These are phyloP conservation scores for Wickerhamiella cacticola DNA, from an alignment of 805 yeast species.

Conservation along the genomic window DNA sequence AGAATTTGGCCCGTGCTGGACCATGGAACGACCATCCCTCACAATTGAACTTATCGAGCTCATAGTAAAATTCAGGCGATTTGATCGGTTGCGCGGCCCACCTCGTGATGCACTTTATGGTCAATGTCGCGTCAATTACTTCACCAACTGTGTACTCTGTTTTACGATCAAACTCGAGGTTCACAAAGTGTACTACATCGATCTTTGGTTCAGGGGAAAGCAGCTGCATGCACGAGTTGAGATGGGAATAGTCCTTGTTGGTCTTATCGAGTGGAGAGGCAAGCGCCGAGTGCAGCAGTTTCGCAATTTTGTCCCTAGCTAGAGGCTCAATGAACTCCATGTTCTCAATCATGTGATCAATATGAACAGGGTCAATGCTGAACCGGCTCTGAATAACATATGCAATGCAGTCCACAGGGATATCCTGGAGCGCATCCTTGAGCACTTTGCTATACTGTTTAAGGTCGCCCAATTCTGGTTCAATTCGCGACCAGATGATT, in stretches of 20 bases:
- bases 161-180: conserved; percentile 28
- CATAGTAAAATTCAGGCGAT: conserved; percentile 34
- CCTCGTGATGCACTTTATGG: conserved; percentile 34
- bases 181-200: conserved; percentile 48
- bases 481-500: conserved; percentile 17
- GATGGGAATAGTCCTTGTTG: conserved; percentile 7
- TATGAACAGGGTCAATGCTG: conserved; percentile 12
- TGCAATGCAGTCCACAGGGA: conserved; percentile 15
- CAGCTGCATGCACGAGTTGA: conserved; percentile 32
- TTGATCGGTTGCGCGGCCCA: conserved; percentile 31
- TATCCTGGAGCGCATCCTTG: conserved; percentile 10
- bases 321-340: conserved; percentile 17
- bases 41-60: conserved; percentile 35
- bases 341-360: conserved; percentile 15
- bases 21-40: conserved; percentile 83
- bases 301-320: not conserved
- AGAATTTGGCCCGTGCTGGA: conserved; percentile 41
- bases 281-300: conserved; percentile 5
- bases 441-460: conserved; percentile 14
- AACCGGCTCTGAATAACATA: conserved; percentile 13
- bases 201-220: conserved; percentile 52
- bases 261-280: too few species aligned
- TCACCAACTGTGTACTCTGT: conserved; percentile 47
- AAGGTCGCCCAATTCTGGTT: conserved; percentile 11
- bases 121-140: conserved; percentile 39